Conservation (phyloP, 352 stramenopile genomes). For the Phytophthora fragariaefolia region DNA sequence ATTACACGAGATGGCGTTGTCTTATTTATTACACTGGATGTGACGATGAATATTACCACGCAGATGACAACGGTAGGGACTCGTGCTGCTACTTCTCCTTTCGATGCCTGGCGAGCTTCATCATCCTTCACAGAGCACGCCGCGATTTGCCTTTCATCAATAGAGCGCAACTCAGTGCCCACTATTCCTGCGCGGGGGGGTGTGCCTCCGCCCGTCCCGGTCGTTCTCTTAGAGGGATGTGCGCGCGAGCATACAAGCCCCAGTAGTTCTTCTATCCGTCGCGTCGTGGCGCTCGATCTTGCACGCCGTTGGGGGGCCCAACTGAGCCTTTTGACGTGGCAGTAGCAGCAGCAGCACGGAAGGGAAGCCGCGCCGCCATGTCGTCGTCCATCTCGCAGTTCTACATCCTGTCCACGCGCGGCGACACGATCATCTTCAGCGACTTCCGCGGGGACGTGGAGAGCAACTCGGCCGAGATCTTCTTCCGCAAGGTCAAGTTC, state of each 20-base stretch:
- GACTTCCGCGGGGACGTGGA: conserved; percentile 94
- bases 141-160: no score
- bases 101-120: no score
- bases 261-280: conserved; percentile 24
- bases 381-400: conserved; percentile 96
- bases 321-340: conserved; percentile 33
- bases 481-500: conserved; percentile 99
- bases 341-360: background rate
- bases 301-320: conserved; percentile 1
- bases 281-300: conserved; percentile 27
- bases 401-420: conserved; percentile 98
- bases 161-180: no score
- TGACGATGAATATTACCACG: no score
- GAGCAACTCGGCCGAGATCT: conserved; percentile 93
- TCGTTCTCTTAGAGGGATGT: conserved; percentile 27
- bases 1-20: no score
- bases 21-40: no score
- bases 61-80: no score
- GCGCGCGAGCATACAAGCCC: conserved; percentile 1
- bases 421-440: conserved; percentile 98
- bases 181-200: no score
- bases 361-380: conserved; percentile 11
- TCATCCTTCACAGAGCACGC: no score
- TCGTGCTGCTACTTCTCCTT: no score
- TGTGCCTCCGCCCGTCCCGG: no score